Conservation (phyloP, 345 rosid genomes). For the Dimocarpus longan region DNA sequence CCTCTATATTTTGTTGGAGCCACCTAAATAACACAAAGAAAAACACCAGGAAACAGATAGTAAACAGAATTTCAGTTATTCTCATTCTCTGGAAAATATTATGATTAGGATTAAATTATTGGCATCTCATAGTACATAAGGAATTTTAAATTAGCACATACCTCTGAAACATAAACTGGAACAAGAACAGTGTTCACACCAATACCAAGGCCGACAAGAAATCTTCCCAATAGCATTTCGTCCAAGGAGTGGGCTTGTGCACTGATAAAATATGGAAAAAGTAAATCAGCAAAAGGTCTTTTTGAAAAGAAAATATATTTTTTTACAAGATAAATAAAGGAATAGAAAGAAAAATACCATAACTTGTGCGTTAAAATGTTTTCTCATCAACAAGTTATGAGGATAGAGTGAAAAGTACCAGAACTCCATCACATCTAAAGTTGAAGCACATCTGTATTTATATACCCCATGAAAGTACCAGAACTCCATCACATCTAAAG, state of each 20-base stretch:
- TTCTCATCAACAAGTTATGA: not conserved
- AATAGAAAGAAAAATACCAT: not conserved
- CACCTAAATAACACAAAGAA: constrained; percentile 42
- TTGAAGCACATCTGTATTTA: not conserved
- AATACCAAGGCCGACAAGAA: constrained; percentile 84
- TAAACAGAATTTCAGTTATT: constrained; percentile 1
- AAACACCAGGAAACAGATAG: constrained; percentile 14
- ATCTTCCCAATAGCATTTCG: constrained; percentile 75
- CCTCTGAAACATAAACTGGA: constrained; percentile 83
- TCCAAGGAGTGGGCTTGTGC: constrained; percentile 77
- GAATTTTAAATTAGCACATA: constrained; percentile 27
- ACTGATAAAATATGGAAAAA: constrained; percentile 43
- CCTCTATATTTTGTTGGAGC: constrained; percentile 81
- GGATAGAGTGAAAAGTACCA: not conserved
- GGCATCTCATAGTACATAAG: not conserved
- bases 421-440: not conserved
- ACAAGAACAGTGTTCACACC: constrained; percentile 79
- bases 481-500: not conserved
- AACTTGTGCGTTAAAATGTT: not conserved
- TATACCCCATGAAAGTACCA: not conserved
- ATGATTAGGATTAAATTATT: constrained; percentile 10
- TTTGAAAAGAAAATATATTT: not conserved
- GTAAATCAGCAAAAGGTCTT: constrained; percentile 3
- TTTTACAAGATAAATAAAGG: too few species aligned
- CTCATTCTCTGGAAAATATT: not conserved